A percentile compares a stretch with the other conserved stretches of the same genome.
These are phyloP conservation scores for Caulochytrium protostelioides DNA, from an alignment of 371 early-diverging fungal species.

Conservation along the genomic window DNA sequence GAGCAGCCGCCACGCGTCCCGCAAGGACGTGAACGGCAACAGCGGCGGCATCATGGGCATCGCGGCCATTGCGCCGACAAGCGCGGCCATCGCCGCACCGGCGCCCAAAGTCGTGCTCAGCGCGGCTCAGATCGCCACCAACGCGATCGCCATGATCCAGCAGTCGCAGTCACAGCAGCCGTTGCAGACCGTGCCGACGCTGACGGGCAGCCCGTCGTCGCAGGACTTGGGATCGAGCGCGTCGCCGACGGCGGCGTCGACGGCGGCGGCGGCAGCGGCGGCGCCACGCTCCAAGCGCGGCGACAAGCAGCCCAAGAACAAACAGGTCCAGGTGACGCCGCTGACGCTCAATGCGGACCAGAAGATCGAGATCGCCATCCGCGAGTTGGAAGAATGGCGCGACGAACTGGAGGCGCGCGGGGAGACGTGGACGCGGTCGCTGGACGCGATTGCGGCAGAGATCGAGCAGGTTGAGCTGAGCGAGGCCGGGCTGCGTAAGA, in stretches of 20 bases:
- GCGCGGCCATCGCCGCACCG: too few species aligned
- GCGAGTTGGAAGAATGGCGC: conserved; percentile 26
- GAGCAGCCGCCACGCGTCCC: too few species aligned
- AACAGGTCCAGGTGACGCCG: conserved; percentile 12
- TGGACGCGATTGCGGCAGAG: conserved; percentile 10
- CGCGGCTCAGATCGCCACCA: too few species aligned
- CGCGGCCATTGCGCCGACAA: too few species aligned
- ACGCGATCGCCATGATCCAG: too few species aligned
- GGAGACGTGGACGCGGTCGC: conserved; percentile 17
- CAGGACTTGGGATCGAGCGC: neutral
- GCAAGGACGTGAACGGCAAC: too few species aligned
- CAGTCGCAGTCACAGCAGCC: neutral
- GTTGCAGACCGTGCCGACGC: neutral
- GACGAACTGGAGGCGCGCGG: conserved; percentile 26
- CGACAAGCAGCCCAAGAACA: conserved; percentile 11
- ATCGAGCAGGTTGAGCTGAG: conserved; percentile 29
- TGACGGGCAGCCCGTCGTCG: neutral
- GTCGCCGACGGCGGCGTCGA: too few species aligned
- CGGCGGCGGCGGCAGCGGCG: neutral
- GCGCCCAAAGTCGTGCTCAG: too few species aligned
- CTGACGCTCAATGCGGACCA: conserved; percentile 28
- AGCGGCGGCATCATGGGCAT: too few species aligned
- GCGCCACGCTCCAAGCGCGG: too few species aligned
- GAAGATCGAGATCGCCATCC: conserved; percentile 27
- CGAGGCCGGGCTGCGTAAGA: conserved; percentile 21